phyloP scores from a whole-genome alignment of 2,329 filamentous ascomycete genomes.

The Nannizziopsis arthrosporioides region DNA sequence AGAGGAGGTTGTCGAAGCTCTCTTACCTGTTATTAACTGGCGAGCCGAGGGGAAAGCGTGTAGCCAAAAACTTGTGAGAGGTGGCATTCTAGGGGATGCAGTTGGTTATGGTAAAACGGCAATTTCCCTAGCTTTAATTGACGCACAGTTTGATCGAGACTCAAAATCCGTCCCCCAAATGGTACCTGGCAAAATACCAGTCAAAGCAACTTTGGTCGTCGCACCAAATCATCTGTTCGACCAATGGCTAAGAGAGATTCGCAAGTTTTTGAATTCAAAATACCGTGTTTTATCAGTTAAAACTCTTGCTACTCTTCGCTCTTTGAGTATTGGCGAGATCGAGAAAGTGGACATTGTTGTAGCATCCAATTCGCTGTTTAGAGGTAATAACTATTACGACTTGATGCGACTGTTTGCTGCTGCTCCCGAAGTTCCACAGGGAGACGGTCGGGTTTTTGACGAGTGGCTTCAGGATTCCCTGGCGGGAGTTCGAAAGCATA shows the following conservation, averaged over 20 bases:
- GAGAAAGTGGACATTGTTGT: slow-evolving; percentile 44
- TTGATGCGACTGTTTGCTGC: slow-evolving; percentile 42
- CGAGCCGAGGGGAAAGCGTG: slow-evolving; percentile 42
- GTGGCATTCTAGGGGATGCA: slow-evolving; percentile 52
- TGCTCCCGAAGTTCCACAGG: slow-evolving; percentile 31
- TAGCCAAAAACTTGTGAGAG: slow-evolving; percentile 33
- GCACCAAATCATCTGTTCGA: slow-evolving; percentile 44
- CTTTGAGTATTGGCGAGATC: slow-evolving; percentile 36
- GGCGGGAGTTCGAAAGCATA: slow-evolving; percentile 32
- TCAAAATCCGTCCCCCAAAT: slow-evolving; percentile 6
- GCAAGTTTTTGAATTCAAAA: slow-evolving; percentile 37
- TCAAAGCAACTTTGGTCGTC: slow-evolving; percentile 49
- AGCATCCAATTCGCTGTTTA: slow-evolving; percentile 41
- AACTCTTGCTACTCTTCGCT: slow-evolving; percentile 29
- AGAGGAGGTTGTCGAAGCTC: slow-evolving; percentile 47
- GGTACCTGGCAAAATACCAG: slow-evolving; percentile 27
- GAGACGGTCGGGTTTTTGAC: slow-evolving; percentile 39
- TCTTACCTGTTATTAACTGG: slow-evolving; percentile 43
- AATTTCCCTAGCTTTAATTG: slow-evolving; percentile 46
- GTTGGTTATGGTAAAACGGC: slow-evolving; percentile 59
- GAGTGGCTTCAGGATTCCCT: slow-evolving; percentile 43
- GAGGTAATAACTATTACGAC: slow-evolving; percentile 38
- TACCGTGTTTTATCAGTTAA: slow-evolving; percentile 39
- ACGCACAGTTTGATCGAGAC: slow-evolving; percentile 31
- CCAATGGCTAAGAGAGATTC: slow-evolving; percentile 49